phyloP scores from a whole-genome alignment of 2,329 filamentous ascomycete genomes.

The Sarocladiaceae sp. region DNA sequence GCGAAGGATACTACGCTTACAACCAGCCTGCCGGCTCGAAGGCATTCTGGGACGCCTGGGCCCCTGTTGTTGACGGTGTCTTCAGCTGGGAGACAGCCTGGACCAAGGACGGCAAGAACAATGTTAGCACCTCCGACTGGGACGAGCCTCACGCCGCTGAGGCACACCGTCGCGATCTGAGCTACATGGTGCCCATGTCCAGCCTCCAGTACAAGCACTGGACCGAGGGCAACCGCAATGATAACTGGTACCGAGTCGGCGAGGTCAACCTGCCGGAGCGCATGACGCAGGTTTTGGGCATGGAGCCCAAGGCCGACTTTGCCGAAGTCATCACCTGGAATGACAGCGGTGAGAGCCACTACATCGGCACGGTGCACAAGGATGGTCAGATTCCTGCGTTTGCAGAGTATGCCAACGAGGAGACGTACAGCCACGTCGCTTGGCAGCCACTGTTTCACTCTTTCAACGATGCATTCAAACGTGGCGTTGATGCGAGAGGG shows the following conservation, averaged over 20 bases:
- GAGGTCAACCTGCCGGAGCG: conserved; percentile 14
- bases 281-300: conserved; percentile 12
- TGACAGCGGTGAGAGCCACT: conserved; percentile 18
- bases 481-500: conserved; percentile 9
- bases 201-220: conserved; percentile 14
- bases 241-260: conserved; percentile 13
- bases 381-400: conserved; percentile 11
- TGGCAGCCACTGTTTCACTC: conserved; percentile 15
- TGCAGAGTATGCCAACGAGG: conserved; percentile 12
- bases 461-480: conserved; percentile 14
- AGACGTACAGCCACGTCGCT: conserved; percentile 11
- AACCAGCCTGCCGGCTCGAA: neutral
- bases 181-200: conserved; percentile 13
- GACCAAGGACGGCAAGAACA: conserved; percentile 10
- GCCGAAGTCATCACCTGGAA: conserved; percentile 15
- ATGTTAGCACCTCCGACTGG: conserved; percentile 11
- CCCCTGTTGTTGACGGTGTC: conserved; percentile 12
- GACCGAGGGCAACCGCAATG: conserved; percentile 6
- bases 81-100: conserved; percentile 16
- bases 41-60: conserved; percentile 11
- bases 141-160: conserved; percentile 7
- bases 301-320: conserved; percentile 10
- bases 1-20: conserved; percentile 7
- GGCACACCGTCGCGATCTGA: conserved; percentile 8
- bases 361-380: conserved; percentile 15